These are phyloP conservation scores for Petrea volubilis DNA, from an alignment of 257 asterid genomes.

Conservation along the genomic window DNA sequence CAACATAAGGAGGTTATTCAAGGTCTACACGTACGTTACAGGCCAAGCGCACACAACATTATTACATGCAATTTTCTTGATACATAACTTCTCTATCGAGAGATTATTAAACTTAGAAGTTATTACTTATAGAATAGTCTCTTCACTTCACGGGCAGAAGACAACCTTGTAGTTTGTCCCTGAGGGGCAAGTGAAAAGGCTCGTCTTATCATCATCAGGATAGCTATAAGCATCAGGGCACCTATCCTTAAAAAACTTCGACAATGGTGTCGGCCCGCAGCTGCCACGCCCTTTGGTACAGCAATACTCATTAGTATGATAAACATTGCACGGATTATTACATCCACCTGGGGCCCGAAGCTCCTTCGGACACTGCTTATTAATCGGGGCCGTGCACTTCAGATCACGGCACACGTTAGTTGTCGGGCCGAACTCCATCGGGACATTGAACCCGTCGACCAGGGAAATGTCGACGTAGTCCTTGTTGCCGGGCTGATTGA, in stretches of 20 bases:
- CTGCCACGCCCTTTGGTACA: conserved; percentile 52
- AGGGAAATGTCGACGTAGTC: conserved; percentile 46
- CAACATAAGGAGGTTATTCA: no score
- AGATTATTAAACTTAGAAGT: no score
- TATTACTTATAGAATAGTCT: no score
- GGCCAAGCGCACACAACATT: not conserved
- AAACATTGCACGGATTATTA: conserved; percentile 45
- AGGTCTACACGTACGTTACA: no score
- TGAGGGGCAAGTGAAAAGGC: conserved; percentile 44
- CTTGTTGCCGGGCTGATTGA: conserved; percentile 30
- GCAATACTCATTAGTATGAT: conserved; percentile 26
- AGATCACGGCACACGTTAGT: conserved; percentile 26
- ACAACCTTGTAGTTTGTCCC: conserved; percentile 55
- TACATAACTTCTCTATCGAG: not conserved
- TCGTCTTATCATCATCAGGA: conserved; percentile 53
- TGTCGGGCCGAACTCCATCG: conserved; percentile 45
- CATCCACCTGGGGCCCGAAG: conserved; percentile 42
- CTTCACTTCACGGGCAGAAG: conserved; percentile 55
- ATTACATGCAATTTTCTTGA: no score
- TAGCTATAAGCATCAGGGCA: conserved; percentile 62
- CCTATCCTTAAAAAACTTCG: conserved; percentile 38
- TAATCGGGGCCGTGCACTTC: conserved; percentile 37
- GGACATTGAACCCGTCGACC: conserved; percentile 46
- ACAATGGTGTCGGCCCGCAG: conserved; percentile 34
- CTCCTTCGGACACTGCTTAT: conserved; percentile 39